Evolutionary conservation across 1,139 yeast genomes (phyloP).

Genomic region (Zygoascus sp.): DNA sequence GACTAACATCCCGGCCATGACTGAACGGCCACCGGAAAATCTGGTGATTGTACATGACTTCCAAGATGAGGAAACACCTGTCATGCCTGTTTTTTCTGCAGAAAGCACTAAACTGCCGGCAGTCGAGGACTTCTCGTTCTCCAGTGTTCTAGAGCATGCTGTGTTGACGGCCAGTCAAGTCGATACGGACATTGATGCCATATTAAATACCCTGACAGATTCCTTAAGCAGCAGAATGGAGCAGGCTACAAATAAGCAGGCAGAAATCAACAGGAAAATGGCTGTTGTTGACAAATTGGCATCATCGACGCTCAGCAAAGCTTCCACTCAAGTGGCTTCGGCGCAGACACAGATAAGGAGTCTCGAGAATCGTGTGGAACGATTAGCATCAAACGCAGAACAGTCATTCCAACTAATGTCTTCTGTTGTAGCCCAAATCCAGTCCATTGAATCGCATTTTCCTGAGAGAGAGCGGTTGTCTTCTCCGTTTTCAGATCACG

Average conservation of each 20-base stretch:
- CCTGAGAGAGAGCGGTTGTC: conserved; percentile 27
- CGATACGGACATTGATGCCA: conserved; percentile 14
- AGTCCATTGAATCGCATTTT: conserved; percentile 25
- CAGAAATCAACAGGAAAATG: conserved; percentile 21
- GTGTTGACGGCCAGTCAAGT: conserved; percentile 16
- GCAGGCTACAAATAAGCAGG: conserved; percentile 18
- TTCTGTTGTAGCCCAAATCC: conserved; percentile 19
- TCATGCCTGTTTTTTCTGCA: neutral
- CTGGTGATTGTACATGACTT: conserved; percentile 10
- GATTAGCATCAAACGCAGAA: conserved; percentile 20
- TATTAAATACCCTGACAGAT: conserved; percentile 17
- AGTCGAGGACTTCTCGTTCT: conserved; percentile 21
- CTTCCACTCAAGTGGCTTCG: conserved; percentile 17
- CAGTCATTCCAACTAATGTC: conserved; percentile 19
- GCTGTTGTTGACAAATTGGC: conserved; percentile 22
- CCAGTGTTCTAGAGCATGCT: conserved; percentile 14
- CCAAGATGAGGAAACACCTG: conserved; percentile 1
- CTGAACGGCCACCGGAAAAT: too few species aligned
- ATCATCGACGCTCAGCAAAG: conserved; percentile 17
- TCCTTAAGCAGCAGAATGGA: conserved; percentile 22
- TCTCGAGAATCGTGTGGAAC: conserved; percentile 16
- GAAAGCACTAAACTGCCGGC: conserved; percentile 17
- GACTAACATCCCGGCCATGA: too few species aligned
- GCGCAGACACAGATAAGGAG: conserved; percentile 16
- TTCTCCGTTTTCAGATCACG: conserved; percentile 25